These are phyloP conservation scores for Endocladia muricata DNA, from an alignment of 31 red algal species.

Conservation along the genomic window DNA sequence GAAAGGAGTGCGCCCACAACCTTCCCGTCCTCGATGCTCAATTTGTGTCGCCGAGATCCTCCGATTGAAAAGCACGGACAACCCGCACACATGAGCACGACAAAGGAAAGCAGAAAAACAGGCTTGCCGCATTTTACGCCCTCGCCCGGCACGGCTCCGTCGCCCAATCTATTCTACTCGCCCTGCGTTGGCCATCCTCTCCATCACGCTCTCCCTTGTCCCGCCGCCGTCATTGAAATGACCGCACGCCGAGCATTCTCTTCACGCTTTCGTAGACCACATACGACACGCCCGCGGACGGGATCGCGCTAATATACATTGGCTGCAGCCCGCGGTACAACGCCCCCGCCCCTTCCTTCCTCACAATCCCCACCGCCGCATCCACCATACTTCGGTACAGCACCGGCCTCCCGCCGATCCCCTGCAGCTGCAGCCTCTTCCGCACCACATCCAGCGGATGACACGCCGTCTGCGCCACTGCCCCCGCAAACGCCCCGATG, in stretches of 20 bases:
- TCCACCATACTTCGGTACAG: constrained; percentile 80
- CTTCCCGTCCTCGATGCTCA: too few relatives aligned
- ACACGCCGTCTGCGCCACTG: constrained; percentile 87
- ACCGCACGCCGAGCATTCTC: constrained; percentile 62
- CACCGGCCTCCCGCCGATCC: constrained; percentile 84
- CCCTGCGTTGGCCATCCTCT: too few relatives aligned
- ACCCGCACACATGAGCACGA: too few relatives aligned
- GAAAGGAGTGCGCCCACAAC: too few relatives aligned
- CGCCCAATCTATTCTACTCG: too few relatives aligned
- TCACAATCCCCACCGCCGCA: constrained; percentile 59
- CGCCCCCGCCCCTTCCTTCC: constrained; percentile 69
- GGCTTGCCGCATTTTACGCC: too few relatives aligned
- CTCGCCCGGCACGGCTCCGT: too few relatives aligned
- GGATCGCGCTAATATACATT: constrained; percentile 78
- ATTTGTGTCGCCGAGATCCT: too few relatives aligned
- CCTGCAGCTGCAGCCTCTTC: constrained; percentile 91
- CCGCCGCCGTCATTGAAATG: constrained; percentile 29
- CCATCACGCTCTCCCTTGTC: too few relatives aligned
- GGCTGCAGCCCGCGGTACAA: constrained; percentile 87
- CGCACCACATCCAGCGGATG: constrained; percentile 98
- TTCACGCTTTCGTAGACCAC: constrained; percentile 89
- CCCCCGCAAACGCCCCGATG: constrained; percentile 91
- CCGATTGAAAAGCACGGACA: too few relatives aligned
- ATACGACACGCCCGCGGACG: constrained; percentile 84
- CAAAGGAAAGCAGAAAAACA: too few relatives aligned